Conservation (phyloP, 1,284 basidiomycete species). For the Gomphus bonarii region DNA sequence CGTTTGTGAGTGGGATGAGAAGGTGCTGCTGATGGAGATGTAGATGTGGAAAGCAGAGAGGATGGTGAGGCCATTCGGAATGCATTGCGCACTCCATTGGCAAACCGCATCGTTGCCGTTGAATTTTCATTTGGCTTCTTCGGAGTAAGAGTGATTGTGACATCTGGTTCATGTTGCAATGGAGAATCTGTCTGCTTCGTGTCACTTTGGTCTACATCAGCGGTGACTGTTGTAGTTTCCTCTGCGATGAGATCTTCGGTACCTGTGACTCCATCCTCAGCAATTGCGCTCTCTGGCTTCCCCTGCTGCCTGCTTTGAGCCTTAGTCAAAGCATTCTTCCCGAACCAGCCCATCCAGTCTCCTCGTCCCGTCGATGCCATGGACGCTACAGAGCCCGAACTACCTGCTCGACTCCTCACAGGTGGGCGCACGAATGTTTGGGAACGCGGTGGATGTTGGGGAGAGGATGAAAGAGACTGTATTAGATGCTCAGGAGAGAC, state of each 20-base stretch:
- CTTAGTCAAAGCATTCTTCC: constrained; percentile 3
- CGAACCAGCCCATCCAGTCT: constrained; percentile 12
- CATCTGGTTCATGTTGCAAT: not conserved
- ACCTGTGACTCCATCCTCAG: not conserved
- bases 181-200: not conserved
- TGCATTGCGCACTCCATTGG: constrained; percentile 6
- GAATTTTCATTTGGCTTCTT: not conserved
- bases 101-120: constrained; percentile 8
- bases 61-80: constrained; percentile 5
- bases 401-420: not conserved
- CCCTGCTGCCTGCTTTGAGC: constrained; percentile 4
- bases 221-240: not conserved
- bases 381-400: constrained; percentile 2
- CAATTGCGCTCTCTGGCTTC: not conserved
- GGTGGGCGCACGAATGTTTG: not conserved
- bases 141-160: not conserved
- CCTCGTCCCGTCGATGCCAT: constrained; percentile 1
- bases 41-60: not conserved
- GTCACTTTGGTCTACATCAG: not conserved
- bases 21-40: not conserved
- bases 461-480: not conserved
- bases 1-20: not conserved
- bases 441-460: not conserved
- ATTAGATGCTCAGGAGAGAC: not conserved
- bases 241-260: not conserved